Evolutionary conservation across 768 basidiomycete genomes (phyloP).

Genomic region (Mycena albidolilacea): DNA sequence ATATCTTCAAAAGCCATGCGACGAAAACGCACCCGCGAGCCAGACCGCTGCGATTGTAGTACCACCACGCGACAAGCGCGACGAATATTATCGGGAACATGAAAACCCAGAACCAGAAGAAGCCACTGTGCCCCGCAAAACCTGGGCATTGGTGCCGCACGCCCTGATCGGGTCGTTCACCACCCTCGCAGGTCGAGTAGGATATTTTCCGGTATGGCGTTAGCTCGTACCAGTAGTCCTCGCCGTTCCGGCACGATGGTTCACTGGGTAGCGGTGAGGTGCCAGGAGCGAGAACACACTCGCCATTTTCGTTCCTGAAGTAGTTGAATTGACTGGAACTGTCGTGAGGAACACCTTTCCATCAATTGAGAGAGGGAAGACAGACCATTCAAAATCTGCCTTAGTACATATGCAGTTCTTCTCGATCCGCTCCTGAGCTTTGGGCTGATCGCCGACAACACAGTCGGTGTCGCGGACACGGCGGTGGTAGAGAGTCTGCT

Average conservation of each 20-base stretch:
- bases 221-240: slow-evolving; percentile 93
- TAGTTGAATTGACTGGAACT: slow-evolving; percentile 91
- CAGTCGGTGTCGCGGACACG: slow-evolving; percentile 86
- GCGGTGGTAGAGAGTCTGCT: slow-evolving; percentile 91
- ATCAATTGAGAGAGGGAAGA: slow-evolving; percentile 1
- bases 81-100: slow-evolving; percentile 85
- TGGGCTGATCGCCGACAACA: slow-evolving; percentile 81
- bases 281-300: slow-evolving; percentile 85
- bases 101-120: slow-evolving; percentile 90
- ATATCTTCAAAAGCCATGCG: slow-evolving; percentile 12
- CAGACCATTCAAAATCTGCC: slow-evolving; percentile 96
- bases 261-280: slow-evolving; percentile 75
- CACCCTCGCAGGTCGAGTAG: slow-evolving; percentile 89
- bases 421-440: slow-evolving; percentile 66
- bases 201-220: slow-evolving; percentile 94
- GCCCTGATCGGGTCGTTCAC: slow-evolving; percentile 85
- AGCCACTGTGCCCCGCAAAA: slow-evolving; percentile 74
- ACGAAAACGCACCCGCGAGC: slow-evolving; percentile 75
- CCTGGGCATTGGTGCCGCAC: slow-evolving; percentile 85
- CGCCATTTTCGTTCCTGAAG: slow-evolving; percentile 72
- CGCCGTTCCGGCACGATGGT: slow-evolving; percentile 70
- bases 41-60: slow-evolving; percentile 80
- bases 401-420: slow-evolving; percentile 80
- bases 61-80: slow-evolving; percentile 84
- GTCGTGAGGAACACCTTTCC: slow-evolving; percentile 5